Base-by-base conservation (phyloP, 768 basidiomycete genomes). In the Boletus rubroflammeus region DNA sequence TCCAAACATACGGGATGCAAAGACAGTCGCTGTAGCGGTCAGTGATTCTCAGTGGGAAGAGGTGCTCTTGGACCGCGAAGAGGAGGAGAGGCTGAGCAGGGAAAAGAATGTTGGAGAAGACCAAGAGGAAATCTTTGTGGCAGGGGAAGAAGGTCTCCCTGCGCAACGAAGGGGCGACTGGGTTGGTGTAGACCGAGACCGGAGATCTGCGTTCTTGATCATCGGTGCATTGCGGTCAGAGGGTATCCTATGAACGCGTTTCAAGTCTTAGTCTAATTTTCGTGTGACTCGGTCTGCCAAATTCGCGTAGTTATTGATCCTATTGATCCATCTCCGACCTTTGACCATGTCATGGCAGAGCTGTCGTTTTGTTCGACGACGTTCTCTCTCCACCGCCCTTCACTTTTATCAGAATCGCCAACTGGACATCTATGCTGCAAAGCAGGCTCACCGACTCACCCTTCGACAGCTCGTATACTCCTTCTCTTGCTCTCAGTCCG, bases 351-450 rank as follows among this genome's bases (percentile, higher is more conserved):
- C 56, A 53, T 65, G 62, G 61, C 64, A 52, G 49, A n/a, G 55
- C 26, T 48, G 31, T 34, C n/a, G 41, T 49, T 45, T 57, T 44
- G 53, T 40, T 48, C 54, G 31, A 32, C 61, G 46, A 34, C 72
- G 72, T 10, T 41, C 52, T 6, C 62, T 69, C 54, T 73, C 74
- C 13, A 76, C 79, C 15, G 75, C 80, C 17, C 71, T 78, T 17
- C 81, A 82, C 60, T 93, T 93, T 65, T 93, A 93, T 64, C 85
- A 88, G 63, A 93, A 93, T 60, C 81, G 81, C 62, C 89, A 91
- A 52, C 72, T 93, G 47, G 91, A 93, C 62, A 71, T 85, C 2
- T 91, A 88, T 78, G 90, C 92, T 4, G 76, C 84, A 26, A 87
- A 81, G 63, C 78, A 85, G 58, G 83, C 88, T 0, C 82, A 87